Conservation (phyloP, 164 flowering plant genomes). For the Stephania cephalantha region DNA sequence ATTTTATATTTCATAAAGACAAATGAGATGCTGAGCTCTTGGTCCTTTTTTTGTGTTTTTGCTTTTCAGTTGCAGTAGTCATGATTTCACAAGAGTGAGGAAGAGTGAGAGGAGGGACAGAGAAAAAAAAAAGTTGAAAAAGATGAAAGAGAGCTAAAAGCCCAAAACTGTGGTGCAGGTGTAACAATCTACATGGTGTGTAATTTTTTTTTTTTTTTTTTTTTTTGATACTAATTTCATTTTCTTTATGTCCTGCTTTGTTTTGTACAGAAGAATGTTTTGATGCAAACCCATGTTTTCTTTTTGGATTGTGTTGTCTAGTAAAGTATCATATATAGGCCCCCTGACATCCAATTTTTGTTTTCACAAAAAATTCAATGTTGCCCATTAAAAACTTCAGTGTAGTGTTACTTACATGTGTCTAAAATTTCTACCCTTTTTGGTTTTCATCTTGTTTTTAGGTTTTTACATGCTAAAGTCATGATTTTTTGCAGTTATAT, state of each 20-base stretch:
- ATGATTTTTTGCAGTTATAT: neutral
- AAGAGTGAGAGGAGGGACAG: neutral
- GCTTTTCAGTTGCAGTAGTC: conserved; percentile 2
- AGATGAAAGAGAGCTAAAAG: neutral
- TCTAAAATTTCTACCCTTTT: neutral
- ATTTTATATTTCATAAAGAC: neutral
- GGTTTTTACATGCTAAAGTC: neutral
- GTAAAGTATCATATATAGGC: neutral
- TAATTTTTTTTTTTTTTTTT: neutral
- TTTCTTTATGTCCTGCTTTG: neutral
- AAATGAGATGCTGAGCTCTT: conserved; percentile 1
- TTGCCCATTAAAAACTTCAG: neutral
- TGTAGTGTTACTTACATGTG: neutral
- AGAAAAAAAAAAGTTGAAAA: neutral
- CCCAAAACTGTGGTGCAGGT: conserved; percentile 1
- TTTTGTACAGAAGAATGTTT: conserved; percentile 1
- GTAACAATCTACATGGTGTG: neutral
- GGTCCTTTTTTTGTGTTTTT: neutral
- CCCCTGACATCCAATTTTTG: neutral
- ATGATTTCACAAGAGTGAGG: neutral
- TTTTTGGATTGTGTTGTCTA: neutral
- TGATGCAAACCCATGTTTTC: neutral
- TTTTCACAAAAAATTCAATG: neutral
- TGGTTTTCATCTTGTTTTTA: neutral
- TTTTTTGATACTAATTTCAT: neutral